phyloP scores from a whole-genome alignment of 768 basidiomycete species.

The Termitomyces sp. region DNA sequence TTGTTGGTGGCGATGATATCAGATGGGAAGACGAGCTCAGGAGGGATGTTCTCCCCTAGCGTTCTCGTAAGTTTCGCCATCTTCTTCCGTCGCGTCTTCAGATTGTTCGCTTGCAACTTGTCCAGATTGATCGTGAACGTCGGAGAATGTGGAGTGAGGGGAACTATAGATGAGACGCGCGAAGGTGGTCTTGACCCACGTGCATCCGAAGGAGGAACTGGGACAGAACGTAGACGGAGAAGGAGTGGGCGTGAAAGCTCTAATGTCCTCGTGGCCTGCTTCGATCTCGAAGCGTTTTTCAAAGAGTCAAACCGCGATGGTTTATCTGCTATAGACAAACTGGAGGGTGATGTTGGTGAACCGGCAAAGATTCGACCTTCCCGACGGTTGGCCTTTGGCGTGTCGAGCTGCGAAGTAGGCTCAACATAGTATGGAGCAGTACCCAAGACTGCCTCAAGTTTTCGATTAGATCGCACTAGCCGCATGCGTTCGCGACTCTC shows the following conservation, averaged over 20 bases:
- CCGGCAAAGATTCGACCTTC: constrained; percentile 19
- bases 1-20: too few relatives aligned
- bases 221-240: constrained; percentile 16
- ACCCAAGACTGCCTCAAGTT: constrained; percentile 54
- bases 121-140: constrained; percentile 18
- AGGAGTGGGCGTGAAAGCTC: constrained; percentile 18
- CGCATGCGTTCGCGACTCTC: constrained; percentile 42
- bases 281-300: neutral
- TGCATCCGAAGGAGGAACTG: constrained; percentile 12
- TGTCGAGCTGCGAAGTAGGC: neutral
- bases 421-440: constrained; percentile 35
- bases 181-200: constrained; percentile 11
- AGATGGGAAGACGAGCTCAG: constrained; percentile 45
- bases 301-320: neutral
- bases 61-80: constrained; percentile 51
- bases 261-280: constrained; percentile 9
- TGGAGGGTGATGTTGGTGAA: constrained; percentile 16
- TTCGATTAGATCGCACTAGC: constrained; percentile 56
- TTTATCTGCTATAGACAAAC: constrained; percentile 10
- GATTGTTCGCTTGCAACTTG: constrained; percentile 20
- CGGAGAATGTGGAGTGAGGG: constrained; percentile 20
- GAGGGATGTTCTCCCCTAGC: constrained; percentile 49
- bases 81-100: constrained; percentile 33
- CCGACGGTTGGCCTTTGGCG: constrained; percentile 14
- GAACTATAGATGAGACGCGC: constrained; percentile 12